These are phyloP conservation scores for Penicillium canariense DNA, from an alignment of 495 filamentous ascomycete species.

Conservation along the genomic window DNA sequence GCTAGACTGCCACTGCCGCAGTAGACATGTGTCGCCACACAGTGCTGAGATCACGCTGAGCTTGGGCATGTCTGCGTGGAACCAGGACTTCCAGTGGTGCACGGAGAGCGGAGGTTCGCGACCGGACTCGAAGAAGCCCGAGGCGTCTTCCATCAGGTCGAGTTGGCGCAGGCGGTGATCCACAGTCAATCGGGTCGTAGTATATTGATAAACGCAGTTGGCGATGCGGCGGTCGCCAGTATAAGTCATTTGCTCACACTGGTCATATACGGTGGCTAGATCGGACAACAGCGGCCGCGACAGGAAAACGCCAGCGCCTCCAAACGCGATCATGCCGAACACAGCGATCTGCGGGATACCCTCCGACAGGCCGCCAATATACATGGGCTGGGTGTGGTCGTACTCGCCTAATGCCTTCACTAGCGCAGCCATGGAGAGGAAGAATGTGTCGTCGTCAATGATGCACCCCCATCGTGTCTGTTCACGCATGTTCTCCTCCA, in stretches of 20 bases:
- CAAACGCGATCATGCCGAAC: constrained; percentile 55
- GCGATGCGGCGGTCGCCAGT: constrained; percentile 50
- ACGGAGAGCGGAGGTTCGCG: constrained; percentile 50
- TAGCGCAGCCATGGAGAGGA: constrained; percentile 52
- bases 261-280: constrained; percentile 33
- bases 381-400: constrained; percentile 46
- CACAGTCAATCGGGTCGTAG: constrained; percentile 47
- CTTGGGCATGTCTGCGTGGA: constrained; percentile 51
- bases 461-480: constrained; percentile 58
- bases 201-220: constrained; percentile 53
- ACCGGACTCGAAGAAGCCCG: constrained; percentile 56
- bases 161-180: constrained; percentile 53
- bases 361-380: constrained; percentile 58
- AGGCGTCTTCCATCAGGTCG: constrained; percentile 49
- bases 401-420: constrained; percentile 44
- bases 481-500: constrained; percentile 46
- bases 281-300: constrained; percentile 47
- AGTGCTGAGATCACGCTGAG: constrained; percentile 48
- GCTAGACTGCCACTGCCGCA: constrained; percentile 56
- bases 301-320: constrained; percentile 60
- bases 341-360: constrained; percentile 47
- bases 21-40: constrained; percentile 55
- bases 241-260: constrained; percentile 39
- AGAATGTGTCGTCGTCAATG: constrained; percentile 72
- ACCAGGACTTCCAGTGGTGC: constrained; percentile 60